A percentile compares a stretch with the other conserved stretches of the same genome.
Conservation (phyloP, 306 rosid species). For the Canavalia gladiata region DNA sequence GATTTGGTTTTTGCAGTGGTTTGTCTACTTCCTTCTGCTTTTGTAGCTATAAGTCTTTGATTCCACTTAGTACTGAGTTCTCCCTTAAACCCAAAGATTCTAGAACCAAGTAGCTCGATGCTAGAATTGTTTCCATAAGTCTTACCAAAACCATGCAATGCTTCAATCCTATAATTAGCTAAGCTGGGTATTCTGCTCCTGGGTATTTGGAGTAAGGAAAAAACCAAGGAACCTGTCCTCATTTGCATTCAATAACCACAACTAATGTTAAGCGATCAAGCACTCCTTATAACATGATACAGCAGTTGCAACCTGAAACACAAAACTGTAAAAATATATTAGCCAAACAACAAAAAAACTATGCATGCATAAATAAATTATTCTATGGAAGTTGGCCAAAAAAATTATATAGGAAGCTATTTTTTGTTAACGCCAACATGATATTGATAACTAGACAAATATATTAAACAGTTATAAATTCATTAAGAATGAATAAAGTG, state of each 20-base stretch:
- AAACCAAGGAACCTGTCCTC: constrained; percentile 69
- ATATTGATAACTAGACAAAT: not conserved
- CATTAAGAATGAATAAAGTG: constrained; percentile 2
- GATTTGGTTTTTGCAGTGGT: constrained; percentile 53
- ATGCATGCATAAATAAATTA: not conserved
- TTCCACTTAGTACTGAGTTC: constrained; percentile 74
- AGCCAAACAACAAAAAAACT: not conserved
- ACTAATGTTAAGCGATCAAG: constrained; percentile 35
- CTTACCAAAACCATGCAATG: constrained; percentile 60
- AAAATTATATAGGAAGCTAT: not conserved
- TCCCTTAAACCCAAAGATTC: constrained; percentile 64
- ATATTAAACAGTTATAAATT: not conserved
- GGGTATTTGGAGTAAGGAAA: constrained; percentile 75
- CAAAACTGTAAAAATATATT: not conserved
- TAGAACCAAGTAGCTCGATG: constrained; percentile 58
- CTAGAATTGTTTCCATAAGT: constrained; percentile 53
- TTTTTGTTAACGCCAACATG: not conserved
- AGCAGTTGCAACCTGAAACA: constrained; percentile 61
- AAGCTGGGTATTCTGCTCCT: constrained; percentile 68
- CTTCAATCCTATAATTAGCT: constrained; percentile 66
- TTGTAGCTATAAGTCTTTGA: constrained; percentile 71
- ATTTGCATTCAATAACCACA: constrained; percentile 53
- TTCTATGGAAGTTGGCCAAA: not conserved
- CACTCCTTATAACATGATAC: constrained; percentile 43
- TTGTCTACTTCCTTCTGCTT: constrained; percentile 57